Percentiles rank a stretch among this genome's conserved stretches.
Evolutionary conservation across 2,329 filamentous ascomycete genomes (phyloP).

Genomic region (Alternaria longipes): DNA sequence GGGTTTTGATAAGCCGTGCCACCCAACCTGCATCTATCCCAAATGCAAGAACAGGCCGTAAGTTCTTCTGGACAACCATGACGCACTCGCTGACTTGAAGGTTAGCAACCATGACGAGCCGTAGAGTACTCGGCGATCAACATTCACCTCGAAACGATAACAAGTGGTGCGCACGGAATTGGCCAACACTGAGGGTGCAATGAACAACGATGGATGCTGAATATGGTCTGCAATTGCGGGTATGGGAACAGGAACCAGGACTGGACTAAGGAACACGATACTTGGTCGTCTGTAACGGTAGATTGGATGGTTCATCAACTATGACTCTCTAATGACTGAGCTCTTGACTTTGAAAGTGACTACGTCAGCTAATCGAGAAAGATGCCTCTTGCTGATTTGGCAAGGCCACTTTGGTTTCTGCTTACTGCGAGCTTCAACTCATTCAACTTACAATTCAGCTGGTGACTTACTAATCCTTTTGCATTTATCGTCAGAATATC

Average conservation of each 20-base stretch:
- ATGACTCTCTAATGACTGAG: background rate
- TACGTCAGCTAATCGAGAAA: background rate
- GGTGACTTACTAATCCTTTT: rapidly evolving
- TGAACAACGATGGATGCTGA: background rate
- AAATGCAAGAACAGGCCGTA: background rate
- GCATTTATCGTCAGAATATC: background rate
- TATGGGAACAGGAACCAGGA: background rate
- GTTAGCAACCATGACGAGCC: rapidly evolving
- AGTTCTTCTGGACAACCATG: background rate
- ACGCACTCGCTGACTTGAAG: background rate
- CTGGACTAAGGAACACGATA: background rate
- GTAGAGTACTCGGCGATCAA: background rate
- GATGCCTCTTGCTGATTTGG: background rate
- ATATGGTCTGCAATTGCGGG: background rate
- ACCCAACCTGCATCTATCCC: background rate
- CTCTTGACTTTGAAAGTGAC: background rate
- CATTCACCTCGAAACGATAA: background rate
- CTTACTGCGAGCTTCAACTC: background rate
- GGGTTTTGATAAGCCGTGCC: background rate
- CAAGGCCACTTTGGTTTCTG: background rate
- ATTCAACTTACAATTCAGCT: background rate
- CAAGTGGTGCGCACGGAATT: background rate
- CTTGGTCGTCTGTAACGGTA: background rate
- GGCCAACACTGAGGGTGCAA: background rate
- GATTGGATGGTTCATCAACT: background rate